These are phyloP conservation scores for Capsella rubella DNA, from an alignment of 441 rosid species.

Conservation along the genomic window DNA sequence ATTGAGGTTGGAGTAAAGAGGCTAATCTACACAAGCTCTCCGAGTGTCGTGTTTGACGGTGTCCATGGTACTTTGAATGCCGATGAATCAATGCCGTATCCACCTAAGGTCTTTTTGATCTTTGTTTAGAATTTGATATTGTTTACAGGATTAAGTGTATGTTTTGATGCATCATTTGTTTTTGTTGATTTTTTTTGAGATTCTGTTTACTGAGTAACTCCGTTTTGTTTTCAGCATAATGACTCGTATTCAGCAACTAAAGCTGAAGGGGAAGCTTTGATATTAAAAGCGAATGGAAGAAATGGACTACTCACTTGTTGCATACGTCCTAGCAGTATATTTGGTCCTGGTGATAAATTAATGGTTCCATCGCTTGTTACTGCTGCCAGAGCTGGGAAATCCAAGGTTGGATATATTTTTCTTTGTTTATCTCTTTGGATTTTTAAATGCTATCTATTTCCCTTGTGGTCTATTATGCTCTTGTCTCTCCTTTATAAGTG, in stretches of 20 bases:
- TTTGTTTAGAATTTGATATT: neutral
- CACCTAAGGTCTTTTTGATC: constrained; percentile 57
- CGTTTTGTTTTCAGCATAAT: constrained; percentile 63
- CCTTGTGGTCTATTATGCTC: neutral
- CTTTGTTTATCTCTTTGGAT: neutral
- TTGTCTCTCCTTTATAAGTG: neutral
- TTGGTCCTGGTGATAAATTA: constrained; percentile 94
- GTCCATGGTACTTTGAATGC: constrained; percentile 62
- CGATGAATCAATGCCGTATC: constrained; percentile 74
- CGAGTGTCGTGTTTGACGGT: constrained; percentile 92
- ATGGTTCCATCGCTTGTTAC: constrained; percentile 80
- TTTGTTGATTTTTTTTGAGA: neutral
- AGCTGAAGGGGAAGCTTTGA: constrained; percentile 81
- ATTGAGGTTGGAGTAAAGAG: constrained; percentile 75
- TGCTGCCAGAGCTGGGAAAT: constrained; percentile 93
- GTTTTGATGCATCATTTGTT: neutral
- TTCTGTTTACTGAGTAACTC: constrained; percentile 1
- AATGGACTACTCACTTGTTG: constrained; percentile 88
- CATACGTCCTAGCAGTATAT: constrained; percentile 91
- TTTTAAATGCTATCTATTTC: neutral
- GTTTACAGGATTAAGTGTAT: neutral
- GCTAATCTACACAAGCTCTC: constrained; percentile 91
- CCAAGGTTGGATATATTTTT: constrained; percentile 62
- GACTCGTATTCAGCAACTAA: constrained; percentile 93
- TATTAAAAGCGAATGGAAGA: constrained; percentile 73